Evolutionary conservation across 78 protist genomes (phyloP).

Genomic region (Salpingoeca rosetta): DNA sequence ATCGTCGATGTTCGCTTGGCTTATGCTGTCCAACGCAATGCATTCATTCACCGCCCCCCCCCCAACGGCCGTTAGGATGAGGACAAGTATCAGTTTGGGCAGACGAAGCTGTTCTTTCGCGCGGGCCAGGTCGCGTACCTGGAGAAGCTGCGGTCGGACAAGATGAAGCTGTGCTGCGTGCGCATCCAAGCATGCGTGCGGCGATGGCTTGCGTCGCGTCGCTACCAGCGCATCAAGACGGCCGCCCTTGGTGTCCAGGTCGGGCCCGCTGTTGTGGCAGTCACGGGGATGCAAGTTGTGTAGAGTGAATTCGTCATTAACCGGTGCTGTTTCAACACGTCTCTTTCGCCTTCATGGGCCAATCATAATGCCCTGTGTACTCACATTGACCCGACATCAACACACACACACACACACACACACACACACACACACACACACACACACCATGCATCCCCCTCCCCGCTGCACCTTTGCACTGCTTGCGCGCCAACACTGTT

Average conservation of each 20-base stretch:
- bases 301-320: too few species aligned
- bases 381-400: neutral
- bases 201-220: neutral
- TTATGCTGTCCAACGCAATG: too few species aligned
- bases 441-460: too few species aligned
- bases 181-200: constrained; percentile 4
- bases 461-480: neutral
- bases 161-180: neutral
- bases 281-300: too few species aligned
- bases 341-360: too few species aligned
- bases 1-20: too few species aligned
- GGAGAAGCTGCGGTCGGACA: constrained; percentile 1
- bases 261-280: too few species aligned
- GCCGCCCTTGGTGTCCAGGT: neutral
- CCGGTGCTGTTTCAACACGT: too few species aligned
- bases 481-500: neutral
- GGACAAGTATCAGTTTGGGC: constrained; percentile 23
- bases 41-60: too few species aligned
- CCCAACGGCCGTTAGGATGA: too few species aligned
- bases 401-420: too few species aligned
- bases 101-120: constrained; percentile 26
- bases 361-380: too few species aligned
- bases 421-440: neutral
- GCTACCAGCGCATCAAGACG: neutral
- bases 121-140: constrained; percentile 27